These are phyloP conservation scores for Yarrowia sp. DNA, from an alignment of 805 yeast genomes.

Conservation along the genomic window DNA sequence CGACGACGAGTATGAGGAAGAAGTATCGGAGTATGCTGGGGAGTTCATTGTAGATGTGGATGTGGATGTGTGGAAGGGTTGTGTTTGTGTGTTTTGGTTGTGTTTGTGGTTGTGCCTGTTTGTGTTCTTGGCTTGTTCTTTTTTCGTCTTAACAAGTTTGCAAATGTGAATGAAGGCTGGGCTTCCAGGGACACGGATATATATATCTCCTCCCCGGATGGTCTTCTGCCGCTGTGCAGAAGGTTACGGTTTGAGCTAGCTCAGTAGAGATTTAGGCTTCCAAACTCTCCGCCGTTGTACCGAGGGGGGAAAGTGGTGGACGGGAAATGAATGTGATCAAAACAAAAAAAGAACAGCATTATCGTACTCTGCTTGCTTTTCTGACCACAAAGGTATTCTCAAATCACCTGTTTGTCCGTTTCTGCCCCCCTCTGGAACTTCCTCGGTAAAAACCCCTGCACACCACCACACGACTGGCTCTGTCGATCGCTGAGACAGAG, in stretches of 20 bases:
- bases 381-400: too few species aligned
- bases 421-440: too few species aligned
- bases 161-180: too few species aligned
- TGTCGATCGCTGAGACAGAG: conserved; percentile 33
- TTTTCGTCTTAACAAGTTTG: too few species aligned
- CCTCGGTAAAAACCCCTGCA: conserved; percentile 14
- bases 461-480: conserved; percentile 25
- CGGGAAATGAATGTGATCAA: too few species aligned
- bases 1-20: conserved; percentile 6
- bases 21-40: conserved; percentile 28
- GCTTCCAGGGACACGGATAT: background rate
- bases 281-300: conserved; percentile 31
- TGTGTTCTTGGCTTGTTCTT: background rate
- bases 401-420: too few species aligned
- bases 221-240: conserved; percentile 35
- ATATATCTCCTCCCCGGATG: conserved; percentile 28
- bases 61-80: background rate
- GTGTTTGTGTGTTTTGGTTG: background rate
- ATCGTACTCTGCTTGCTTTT: too few species aligned
- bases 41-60: conserved; percentile 28
- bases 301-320: background rate
- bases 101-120: background rate
- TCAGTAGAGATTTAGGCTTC: background rate
- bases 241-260: conserved; percentile 12
- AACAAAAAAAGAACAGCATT: too few species aligned